Conservation (phyloP, 2,329 filamentous ascomycete genomes). For the Aspergillus chevalieri region DNA sequence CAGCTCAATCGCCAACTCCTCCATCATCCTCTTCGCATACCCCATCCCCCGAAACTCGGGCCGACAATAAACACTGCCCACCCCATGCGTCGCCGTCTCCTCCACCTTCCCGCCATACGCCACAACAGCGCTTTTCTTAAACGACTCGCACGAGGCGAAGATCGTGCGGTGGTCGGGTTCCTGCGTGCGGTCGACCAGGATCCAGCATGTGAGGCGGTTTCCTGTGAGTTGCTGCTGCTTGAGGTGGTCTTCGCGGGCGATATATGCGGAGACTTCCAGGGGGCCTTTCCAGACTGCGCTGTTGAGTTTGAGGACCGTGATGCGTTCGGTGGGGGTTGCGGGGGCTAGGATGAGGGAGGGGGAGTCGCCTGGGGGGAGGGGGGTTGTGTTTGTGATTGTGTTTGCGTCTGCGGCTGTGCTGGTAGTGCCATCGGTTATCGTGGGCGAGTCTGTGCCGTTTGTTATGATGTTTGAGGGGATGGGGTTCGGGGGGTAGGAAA, state of each 20-base stretch:
- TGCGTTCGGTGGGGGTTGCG: conserved; percentile 50
- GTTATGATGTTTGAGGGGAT: neutral
- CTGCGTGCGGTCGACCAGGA: conserved; percentile 47
- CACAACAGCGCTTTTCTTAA: conserved; percentile 36
- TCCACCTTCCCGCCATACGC: conserved; percentile 51
- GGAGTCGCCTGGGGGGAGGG: conserved; percentile 33
- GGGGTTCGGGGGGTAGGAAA: neutral
- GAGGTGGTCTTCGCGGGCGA: conserved; percentile 52
- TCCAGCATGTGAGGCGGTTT: conserved; percentile 55
- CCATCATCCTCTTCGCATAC: conserved; percentile 72
- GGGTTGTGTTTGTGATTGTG: neutral
- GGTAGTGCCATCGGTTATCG: neutral
- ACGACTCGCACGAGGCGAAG: conserved; percentile 55
- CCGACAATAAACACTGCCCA: conserved; percentile 74
- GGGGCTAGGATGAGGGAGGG: conserved; percentile 49
- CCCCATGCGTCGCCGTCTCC: conserved; percentile 58
- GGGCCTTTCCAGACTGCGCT: conserved; percentile 53
- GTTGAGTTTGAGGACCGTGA: conserved; percentile 49
- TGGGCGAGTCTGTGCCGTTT: too few species aligned
- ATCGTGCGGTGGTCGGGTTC: conserved; percentile 39
- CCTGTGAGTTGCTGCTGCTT: conserved; percentile 46
- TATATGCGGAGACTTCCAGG: conserved; percentile 50
- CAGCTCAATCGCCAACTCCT: conserved; percentile 54
- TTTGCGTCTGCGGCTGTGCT: neutral
- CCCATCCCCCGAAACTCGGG: conserved; percentile 61